A percentile compares a stretch with the other conserved stretches of the same genome.
phyloP scores from a whole-genome alignment of 192 early-diverging fungal genomes.

The Endogone sp. region DNA sequence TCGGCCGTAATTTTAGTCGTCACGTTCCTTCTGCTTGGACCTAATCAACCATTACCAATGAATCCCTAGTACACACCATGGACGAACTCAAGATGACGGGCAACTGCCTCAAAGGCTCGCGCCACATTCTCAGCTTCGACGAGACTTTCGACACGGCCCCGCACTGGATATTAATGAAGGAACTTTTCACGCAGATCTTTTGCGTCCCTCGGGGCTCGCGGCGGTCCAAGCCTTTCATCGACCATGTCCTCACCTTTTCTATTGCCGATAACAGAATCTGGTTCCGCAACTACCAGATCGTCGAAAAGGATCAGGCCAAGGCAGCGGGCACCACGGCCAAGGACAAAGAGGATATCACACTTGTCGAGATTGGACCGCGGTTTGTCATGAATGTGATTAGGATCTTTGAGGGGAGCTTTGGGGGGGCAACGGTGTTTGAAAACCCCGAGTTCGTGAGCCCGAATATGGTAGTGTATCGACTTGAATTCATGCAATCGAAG shows the following conservation, averaged over 20 bases:
- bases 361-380: constrained; percentile 97
- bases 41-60: neutral
- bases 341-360: constrained; percentile 54
- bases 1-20: too few species aligned
- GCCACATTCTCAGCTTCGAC: constrained; percentile 95
- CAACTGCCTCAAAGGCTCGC: constrained; percentile 95
- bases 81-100: constrained; percentile 98
- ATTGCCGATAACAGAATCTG: constrained; percentile 87
- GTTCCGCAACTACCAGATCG: constrained; percentile 95
- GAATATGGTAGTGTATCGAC: constrained; percentile 25
- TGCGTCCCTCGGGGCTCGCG: constrained; percentile 83
- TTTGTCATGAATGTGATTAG: constrained; percentile 90
- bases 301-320: constrained; percentile 60
- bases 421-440: constrained; percentile 88
- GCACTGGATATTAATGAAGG: constrained; percentile 86
- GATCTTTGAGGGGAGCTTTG: constrained; percentile 94
- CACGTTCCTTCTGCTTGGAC: too few species aligned
- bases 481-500: constrained; percentile 4
- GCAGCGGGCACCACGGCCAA: constrained; percentile 51
- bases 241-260: constrained; percentile 89
- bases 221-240: constrained; percentile 94
- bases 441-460: constrained; percentile 87
- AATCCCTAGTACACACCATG: constrained; percentile 88
- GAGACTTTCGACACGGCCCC: constrained; percentile 84
- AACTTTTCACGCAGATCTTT: constrained; percentile 91